Percentiles rank a stretch among this genome's conserved stretches.
Conservation (phyloP, 192 early-diverging fungal species). For the Anaeromyces robustus region DNA sequence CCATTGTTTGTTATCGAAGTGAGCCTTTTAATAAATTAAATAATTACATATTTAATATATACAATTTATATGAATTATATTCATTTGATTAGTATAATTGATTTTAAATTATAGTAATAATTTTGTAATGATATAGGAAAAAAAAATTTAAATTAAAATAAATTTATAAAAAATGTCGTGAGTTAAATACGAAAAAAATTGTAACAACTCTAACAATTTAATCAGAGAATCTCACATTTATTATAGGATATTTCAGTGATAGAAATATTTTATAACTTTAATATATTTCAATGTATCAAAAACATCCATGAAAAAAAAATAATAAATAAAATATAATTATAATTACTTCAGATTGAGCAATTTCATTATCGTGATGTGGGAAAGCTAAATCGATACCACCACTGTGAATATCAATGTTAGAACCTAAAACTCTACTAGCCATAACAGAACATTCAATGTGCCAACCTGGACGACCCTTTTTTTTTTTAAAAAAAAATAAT, state of each 20-base stretch:
- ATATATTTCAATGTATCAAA: neutral
- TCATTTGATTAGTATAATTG: no score
- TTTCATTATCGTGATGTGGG: constrained; percentile 97
- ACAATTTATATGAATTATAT: no score
- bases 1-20: constrained; percentile 83
- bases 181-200: neutral
- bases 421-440: constrained; percentile 80
- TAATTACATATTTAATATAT: no score
- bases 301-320: neutral
- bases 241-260: neutral
- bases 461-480: constrained; percentile 89
- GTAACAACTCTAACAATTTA: neutral
- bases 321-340: neutral
- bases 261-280: neutral
- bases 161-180: neutral
- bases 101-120: no score
- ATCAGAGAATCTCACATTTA: neutral
- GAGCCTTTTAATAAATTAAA: constrained; percentile 28
- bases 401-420: constrained; percentile 82
- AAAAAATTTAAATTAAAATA: neutral
- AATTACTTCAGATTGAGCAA: constrained; percentile 75
- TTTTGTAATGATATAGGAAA: no score
- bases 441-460: constrained; percentile 99
- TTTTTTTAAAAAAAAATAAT: no score
- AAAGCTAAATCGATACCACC: constrained; percentile 92